Percentiles rank a stretch among this genome's conserved stretches.
These are phyloP conservation scores for Taxillus chinensis DNA, from an alignment of 164 flowering plant species.

Conservation along the genomic window DNA sequence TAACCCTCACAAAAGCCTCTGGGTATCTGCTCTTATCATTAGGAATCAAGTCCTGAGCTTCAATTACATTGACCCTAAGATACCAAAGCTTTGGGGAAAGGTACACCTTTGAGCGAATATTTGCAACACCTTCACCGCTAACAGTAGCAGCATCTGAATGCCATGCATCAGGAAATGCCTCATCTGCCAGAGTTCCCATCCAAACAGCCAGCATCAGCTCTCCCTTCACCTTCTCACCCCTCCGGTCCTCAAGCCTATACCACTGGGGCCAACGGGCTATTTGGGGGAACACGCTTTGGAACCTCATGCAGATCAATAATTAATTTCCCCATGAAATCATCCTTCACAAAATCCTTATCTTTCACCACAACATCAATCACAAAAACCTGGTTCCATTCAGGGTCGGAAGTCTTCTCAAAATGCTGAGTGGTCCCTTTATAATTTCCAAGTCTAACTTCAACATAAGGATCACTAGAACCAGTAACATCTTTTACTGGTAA, in stretches of 20 bases:
- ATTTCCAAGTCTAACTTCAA: conserved; percentile 75
- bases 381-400: conserved; percentile 81
- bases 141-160: conserved; percentile 76
- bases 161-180: conserved; percentile 78
- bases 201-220: conserved; percentile 84
- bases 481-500: conserved; percentile 56
- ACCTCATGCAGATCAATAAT: conserved; percentile 57
- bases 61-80: conserved; percentile 69
- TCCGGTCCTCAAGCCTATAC: conserved; percentile 57
- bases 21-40: conserved; percentile 47
- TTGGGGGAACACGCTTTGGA: conserved; percentile 69
- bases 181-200: conserved; percentile 88
- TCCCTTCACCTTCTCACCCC: conserved; percentile 46
- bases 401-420: conserved; percentile 64
- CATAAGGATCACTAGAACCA: conserved; percentile 74
- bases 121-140: conserved; percentile 28
- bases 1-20: conserved; percentile 53
- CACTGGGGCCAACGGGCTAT: conserved; percentile 85
- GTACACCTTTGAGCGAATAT: conserved; percentile 68
- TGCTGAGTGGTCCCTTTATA: conserved; percentile 64
- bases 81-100: conserved; percentile 85
- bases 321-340: conserved; percentile 55
- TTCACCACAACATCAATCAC: conserved; percentile 58
- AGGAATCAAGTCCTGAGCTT: conserved; percentile 67
- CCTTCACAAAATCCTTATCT: conserved; percentile 64